phyloP scores from a whole-genome alignment of 805 yeast species.

The Lachancea fermentati region DNA sequence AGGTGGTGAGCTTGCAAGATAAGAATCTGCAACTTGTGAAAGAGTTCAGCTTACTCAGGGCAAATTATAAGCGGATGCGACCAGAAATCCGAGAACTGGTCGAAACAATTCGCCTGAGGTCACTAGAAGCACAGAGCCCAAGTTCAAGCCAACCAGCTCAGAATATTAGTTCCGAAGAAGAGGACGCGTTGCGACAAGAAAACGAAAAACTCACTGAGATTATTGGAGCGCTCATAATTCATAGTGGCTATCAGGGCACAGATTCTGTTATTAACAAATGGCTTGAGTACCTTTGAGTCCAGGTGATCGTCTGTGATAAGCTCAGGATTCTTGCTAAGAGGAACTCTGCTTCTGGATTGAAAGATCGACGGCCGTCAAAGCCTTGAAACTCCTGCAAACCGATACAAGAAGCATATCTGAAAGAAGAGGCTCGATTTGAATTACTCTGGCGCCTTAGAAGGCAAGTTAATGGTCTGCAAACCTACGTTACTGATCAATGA shows the following conservation, averaged over 20 bases:
- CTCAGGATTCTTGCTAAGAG: no score
- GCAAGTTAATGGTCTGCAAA: background rate
- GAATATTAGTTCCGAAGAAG: background rate
- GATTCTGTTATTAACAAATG: constrained; percentile 3
- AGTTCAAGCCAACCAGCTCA: background rate
- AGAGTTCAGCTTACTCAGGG: background rate
- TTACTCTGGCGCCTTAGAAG: background rate
- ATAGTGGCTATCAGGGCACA: constrained; percentile 9
- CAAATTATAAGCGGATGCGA: background rate
- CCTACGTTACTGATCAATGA: background rate
- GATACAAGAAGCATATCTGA: no score
- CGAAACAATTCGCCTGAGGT: background rate
- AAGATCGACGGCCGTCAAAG: no score
- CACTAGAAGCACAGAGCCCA: background rate
- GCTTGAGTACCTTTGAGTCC: constrained; percentile 2
- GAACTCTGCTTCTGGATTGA: no score
- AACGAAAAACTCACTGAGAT: constrained; percentile 6
- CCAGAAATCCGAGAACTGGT: background rate
- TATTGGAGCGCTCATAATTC: constrained; percentile 3
- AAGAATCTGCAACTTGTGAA: background rate
- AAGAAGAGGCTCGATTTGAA: background rate
- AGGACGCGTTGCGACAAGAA: background rate
- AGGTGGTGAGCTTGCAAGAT: constrained; percentile 8
- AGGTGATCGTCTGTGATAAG: no score
- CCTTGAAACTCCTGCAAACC: no score